Conservation (phyloP, 495 filamentous ascomycete species). For the Beverwykella pulmonaria region DNA sequence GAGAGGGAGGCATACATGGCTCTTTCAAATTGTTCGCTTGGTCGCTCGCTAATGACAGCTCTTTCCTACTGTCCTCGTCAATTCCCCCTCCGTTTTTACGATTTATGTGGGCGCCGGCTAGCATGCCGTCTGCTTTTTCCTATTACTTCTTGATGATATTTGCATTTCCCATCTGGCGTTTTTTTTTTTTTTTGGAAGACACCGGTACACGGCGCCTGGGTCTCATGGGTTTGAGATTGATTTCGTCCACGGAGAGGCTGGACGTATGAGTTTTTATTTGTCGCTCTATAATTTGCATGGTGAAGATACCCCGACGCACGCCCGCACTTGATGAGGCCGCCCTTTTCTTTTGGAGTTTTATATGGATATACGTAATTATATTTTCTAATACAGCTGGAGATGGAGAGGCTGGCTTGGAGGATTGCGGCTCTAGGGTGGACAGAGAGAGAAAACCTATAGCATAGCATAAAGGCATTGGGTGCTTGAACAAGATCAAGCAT, state of each 20-base stretch:
- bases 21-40: neutral
- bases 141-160: neutral
- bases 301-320: neutral
- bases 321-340: no score
- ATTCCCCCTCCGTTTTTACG: neutral
- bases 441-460: no score
- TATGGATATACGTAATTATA: neutral
- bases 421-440: no score
- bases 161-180: neutral
- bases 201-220: no score
- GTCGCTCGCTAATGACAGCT: slow-evolving; percentile 11
- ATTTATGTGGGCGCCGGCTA: neutral
- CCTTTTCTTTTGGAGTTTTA: neutral
- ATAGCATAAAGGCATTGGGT: no score
- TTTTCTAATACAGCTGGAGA: no score
- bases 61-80: neutral
- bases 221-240: no score
- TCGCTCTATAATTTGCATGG: neutral
- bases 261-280: neutral
- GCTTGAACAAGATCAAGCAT: no score
- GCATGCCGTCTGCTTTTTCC: neutral
- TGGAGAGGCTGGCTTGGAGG: no score
- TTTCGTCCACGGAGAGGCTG: no score
- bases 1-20: no score
- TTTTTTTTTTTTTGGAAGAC: no score